Percentiles rank a stretch among this genome's conserved stretches.
Evolutionary conservation across 1,284 basidiomycete genomes (phyloP).

Genomic region (Golubevia pallescens): DNA sequence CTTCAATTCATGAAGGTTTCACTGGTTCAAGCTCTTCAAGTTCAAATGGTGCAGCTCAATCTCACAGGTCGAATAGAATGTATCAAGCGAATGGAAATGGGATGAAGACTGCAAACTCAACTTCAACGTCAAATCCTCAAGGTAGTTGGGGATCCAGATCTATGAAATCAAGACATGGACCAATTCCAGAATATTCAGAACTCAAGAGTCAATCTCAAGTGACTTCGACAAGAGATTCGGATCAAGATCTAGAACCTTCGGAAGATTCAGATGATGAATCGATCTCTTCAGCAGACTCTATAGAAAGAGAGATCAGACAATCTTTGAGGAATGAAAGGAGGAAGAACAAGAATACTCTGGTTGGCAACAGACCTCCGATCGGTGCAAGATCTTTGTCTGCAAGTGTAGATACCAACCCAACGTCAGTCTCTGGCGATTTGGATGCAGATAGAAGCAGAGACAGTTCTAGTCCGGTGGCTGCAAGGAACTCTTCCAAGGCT

Average conservation of each 20-base stretch:
- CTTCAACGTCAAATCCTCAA: not conserved
- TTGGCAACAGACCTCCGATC: not conserved
- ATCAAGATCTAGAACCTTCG: not conserved
- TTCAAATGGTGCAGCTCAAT: no score
- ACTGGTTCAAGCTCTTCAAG: no score
- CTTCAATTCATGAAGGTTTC: no score
- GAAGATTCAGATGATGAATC: not conserved
- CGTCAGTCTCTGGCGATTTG: not conserved
- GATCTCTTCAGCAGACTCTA: not conserved
- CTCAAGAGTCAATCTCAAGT: not conserved
- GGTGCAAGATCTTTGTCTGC: not conserved
- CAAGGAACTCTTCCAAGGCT: not conserved
- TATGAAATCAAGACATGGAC: not conserved
- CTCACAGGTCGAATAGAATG: no score
- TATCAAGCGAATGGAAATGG: no score
- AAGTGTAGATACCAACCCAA: not conserved
- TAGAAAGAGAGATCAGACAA: not conserved
- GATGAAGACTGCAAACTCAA: no score
- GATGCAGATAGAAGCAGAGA: not conserved
- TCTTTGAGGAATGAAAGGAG: not conserved
- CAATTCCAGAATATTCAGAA: not conserved
- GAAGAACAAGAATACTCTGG: not conserved
- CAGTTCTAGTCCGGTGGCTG: not conserved
- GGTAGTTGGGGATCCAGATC: not conserved
- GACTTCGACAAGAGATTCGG: not conserved